Conservation (phyloP, 208 protist genomes). For the Porcisia hertigi region DNA sequence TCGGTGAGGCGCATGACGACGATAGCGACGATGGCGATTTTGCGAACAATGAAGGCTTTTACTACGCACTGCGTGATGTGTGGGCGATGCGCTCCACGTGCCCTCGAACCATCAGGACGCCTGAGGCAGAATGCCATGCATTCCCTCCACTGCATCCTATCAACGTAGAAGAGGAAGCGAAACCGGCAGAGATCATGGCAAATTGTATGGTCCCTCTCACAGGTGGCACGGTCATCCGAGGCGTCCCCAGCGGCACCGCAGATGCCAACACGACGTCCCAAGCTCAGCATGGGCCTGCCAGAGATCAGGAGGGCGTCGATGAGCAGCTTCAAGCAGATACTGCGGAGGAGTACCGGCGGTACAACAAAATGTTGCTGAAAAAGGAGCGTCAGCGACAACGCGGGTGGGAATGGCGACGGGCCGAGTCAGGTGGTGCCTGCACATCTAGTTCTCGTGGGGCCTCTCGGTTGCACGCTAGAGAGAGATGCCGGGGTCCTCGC, state of each 20-base stretch:
- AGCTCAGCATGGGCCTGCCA: neutral
- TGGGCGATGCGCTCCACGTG: conserved; percentile 25
- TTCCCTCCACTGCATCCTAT: conserved; percentile 31
- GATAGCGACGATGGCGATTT: neutral
- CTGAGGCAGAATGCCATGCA: conserved; percentile 12
- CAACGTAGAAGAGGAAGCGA: conserved; percentile 11
- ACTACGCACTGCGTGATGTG: conserved; percentile 19
- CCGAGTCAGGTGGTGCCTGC: neutral
- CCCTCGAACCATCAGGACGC: conserved; percentile 13
- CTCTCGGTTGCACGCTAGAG: neutral
- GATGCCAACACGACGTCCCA: neutral
- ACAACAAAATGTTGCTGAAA: conserved; percentile 70
- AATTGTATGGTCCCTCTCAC: neutral
- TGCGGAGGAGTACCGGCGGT: conserved; percentile 7
- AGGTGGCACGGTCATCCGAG: neutral
- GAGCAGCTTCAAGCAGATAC: neutral
- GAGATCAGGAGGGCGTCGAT: neutral
- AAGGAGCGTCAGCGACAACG: conserved; percentile 39
- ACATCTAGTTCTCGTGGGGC: neutral
- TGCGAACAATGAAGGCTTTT: neutral
- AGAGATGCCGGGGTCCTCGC: neutral
- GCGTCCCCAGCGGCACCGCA: neutral
- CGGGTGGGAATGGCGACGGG: conserved; percentile 16
- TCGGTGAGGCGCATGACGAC: neutral
- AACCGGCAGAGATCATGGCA: neutral